Evolutionary conservation across 768 basidiomycete genomes (phyloP), one percentile per base, ranked within the genome.

Genomic region (Leccinum fibrillosum): DNA sequence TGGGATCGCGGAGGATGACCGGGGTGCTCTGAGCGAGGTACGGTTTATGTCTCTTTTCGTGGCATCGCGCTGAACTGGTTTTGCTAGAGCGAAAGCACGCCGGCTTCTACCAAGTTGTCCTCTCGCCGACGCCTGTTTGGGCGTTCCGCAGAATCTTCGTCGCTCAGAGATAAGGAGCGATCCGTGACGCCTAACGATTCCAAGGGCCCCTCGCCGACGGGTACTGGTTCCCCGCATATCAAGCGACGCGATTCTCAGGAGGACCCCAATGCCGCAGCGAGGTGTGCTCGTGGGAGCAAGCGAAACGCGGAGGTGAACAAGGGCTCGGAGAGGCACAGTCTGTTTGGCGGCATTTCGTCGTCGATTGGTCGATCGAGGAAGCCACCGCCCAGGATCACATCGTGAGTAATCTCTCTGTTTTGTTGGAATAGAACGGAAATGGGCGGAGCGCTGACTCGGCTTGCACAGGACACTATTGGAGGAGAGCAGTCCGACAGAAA

Each of bases 301-400:
- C 81, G 79, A 60, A 80, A 79, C 58, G 49, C 75, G 15, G 87
- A 89, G 53, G 75, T 64, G 10, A 62, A 73, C 62, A 78, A 75
- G 54, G 67, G 69, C 12, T 66, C 75, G 4, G 88, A 90, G 44
- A 77, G 90, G n/a, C 71, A 90, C 59, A 94, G 92, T 66, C 85
- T 96, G 65, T 96, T 97, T 66, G 90, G 90, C 13, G 80, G 78
- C 19, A 72, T 84, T 3, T 85, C 76, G 11, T 81, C 83, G 1
- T 76, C 85, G 5, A 66, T 90, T 54, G 83, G 85, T 28, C 88
- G 87, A 70, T 75, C 77, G 42, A 76, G 94, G 62, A 95, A 97
- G 69, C 94, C 94, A 1, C 80, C 92, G 0, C 92, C 92, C 17
- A 82, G 82, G 71, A 86, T 85, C 62, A 82, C 85, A 23, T 65